A percentile compares a stretch with the other conserved stretches of the same genome.
Conservation (phyloP, 78 protist species). For the Chrysochromulina tobinii region DNA sequence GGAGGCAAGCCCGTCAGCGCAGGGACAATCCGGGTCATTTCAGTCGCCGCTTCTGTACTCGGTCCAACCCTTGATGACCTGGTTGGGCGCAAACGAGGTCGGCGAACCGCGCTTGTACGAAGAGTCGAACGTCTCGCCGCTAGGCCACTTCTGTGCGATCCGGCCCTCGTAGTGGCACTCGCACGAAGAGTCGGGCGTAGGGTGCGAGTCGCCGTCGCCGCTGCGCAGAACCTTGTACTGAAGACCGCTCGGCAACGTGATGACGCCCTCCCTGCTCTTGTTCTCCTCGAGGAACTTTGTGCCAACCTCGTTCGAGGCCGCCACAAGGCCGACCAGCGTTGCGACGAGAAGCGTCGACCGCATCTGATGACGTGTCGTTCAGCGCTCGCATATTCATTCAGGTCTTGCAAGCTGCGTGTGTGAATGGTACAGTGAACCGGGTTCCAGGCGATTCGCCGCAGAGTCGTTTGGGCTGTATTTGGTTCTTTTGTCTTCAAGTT, state of each 20-base stretch:
- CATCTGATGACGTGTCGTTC: no score
- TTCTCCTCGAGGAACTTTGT: neutral
- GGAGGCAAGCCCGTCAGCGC: no score
- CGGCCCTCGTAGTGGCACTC: slow-evolving; percentile 9
- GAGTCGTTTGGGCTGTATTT: no score
- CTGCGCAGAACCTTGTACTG: neutral
- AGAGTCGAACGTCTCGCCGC: neutral
- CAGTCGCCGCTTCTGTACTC: neutral
- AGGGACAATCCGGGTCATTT: no score
- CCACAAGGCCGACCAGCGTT: neutral
- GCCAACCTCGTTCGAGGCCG: neutral
- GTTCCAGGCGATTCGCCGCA: no score
- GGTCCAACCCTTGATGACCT: slow-evolving; percentile 4
- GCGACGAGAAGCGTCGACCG: no score
- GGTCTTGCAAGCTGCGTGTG: no score
- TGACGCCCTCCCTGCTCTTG: neutral
- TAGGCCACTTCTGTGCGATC: neutral
- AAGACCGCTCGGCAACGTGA: neutral
- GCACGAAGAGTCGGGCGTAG: neutral
- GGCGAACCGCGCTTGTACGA: neutral
- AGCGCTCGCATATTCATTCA: no score
- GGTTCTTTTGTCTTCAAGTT: no score
- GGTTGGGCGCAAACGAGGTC: neutral
- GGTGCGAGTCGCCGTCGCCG: neutral
- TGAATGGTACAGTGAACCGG: no score